A percentile compares a stretch with the other conserved stretches of the same genome.
Conservation (phyloP, 805 yeast species). For the Saturnispora bothae region DNA sequence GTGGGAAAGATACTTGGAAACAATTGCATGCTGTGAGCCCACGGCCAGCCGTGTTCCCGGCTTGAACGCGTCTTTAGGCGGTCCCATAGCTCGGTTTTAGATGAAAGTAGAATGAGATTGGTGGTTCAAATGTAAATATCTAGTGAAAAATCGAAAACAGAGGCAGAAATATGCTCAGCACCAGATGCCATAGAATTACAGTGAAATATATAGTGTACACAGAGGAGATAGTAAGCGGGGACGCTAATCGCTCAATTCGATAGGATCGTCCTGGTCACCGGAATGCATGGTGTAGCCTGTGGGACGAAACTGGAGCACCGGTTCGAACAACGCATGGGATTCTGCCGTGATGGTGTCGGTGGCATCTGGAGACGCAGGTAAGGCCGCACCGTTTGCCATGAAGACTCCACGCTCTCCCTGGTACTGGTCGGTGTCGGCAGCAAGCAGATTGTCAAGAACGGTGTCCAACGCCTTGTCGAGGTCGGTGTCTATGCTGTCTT, state of each 20-base stretch:
- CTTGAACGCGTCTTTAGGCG: slow-evolving; percentile 15
- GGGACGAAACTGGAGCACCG: not conserved
- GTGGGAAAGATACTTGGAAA: slow-evolving; percentile 35
- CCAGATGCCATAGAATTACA: too few species aligned
- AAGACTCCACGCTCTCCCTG: slow-evolving; percentile 6
- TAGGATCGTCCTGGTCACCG: slow-evolving; percentile 1
- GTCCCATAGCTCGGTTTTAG: too few species aligned
- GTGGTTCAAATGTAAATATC: too few species aligned
- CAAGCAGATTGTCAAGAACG: not conserved
- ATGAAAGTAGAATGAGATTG: too few species aligned
- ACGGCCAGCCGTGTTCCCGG: slow-evolving; percentile 41
- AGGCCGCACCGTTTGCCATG: slow-evolving; percentile 4
- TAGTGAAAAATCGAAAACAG: too few species aligned
- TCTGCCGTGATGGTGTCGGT: slow-evolving; percentile 7
- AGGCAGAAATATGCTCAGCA: too few species aligned
- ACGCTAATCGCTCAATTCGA: not conserved
- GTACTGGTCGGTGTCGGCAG: not conserved
- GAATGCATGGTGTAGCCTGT: slow-evolving; percentile 3
- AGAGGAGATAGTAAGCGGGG: not conserved
- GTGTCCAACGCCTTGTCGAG: not conserved
- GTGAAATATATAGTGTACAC: too few species aligned
- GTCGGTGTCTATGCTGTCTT: too few species aligned
- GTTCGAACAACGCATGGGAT: not conserved
- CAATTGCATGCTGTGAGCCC: slow-evolving; percentile 37
- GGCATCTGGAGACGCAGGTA: slow-evolving; percentile 10